These are phyloP conservation scores for Austroboletus festivus DNA, from an alignment of 768 basidiomycete species.

Conservation along the genomic window DNA sequence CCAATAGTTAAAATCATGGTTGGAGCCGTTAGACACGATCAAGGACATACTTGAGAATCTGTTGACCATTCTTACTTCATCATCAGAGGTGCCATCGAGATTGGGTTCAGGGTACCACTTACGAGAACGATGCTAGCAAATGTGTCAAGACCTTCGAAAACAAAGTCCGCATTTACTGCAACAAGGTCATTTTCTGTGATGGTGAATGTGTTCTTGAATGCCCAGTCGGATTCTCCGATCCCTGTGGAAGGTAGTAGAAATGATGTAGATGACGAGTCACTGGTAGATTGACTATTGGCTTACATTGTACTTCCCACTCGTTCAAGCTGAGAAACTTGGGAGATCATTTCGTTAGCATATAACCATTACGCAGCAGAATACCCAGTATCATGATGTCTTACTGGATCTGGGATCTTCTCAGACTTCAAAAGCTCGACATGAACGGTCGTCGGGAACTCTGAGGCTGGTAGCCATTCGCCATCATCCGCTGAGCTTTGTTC, in stretches of 20 bases:
- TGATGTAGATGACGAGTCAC: background rate
- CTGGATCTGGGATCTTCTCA: constrained; percentile 79
- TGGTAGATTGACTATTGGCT: constrained; percentile 18
- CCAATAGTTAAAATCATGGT: background rate
- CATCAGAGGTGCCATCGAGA: background rate
- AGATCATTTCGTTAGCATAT: constrained; percentile 8
- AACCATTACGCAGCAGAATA: background rate
- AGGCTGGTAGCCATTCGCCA: constrained; percentile 64
- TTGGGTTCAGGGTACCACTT: constrained; percentile 6
- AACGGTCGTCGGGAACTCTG: constrained; percentile 77
- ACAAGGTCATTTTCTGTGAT: constrained; percentile 46
- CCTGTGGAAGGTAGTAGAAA: constrained; percentile 44
- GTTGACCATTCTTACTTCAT: constrained; percentile 60
- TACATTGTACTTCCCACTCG: constrained; percentile 92
- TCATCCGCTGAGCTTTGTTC: constrained; percentile 54
- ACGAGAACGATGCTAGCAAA: constrained; percentile 75
- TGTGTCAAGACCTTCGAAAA: constrained; percentile 92
- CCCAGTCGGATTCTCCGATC: constrained; percentile 87
- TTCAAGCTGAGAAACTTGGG: constrained; percentile 68
- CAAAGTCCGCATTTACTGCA: constrained; percentile 58
- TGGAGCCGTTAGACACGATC: background rate
- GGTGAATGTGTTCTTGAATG: constrained; percentile 67
- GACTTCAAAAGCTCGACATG: constrained; percentile 80
- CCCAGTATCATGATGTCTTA: constrained; percentile 35
- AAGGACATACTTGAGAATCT: constrained; percentile 54